Percentiles rank a stretch among this genome's conserved stretches.
Conservation (phyloP, 2,329 filamentous ascomycete species). For the Arthrinium puccinioides region DNA sequence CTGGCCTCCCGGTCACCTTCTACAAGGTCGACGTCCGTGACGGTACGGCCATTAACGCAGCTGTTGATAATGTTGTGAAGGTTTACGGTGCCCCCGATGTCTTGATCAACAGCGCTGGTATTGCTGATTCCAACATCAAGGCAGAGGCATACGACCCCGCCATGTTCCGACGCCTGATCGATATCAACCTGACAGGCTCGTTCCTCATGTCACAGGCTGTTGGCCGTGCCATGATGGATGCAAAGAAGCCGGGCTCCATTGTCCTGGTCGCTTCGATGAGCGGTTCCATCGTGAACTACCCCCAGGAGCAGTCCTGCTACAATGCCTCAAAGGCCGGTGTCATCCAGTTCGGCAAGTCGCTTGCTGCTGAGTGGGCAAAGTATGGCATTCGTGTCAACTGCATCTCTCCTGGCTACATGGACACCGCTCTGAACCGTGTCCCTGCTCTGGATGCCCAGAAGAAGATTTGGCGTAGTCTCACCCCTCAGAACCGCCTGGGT, state of each 20-base stretch:
- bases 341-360: constrained; percentile 69
- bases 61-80: constrained; percentile 58
- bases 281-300: constrained; percentile 78
- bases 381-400: constrained; percentile 76
- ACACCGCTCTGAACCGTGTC: constrained; percentile 73
- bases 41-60: constrained; percentile 60
- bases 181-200: constrained; percentile 75
- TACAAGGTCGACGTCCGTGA: constrained; percentile 76
- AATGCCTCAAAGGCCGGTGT: constrained; percentile 79
- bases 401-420: constrained; percentile 82
- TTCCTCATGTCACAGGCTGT: constrained; percentile 73
- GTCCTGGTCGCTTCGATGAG: constrained; percentile 77
- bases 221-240: constrained; percentile 65
- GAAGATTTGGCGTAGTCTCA: constrained; percentile 70
- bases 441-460: constrained; percentile 73
- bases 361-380: constrained; percentile 80
- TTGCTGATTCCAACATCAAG: constrained; percentile 78
- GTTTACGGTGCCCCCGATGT: constrained; percentile 65
- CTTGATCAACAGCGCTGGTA: constrained; percentile 73
- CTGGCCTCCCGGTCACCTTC: constrained; percentile 67
- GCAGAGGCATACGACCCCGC: constrained; percentile 69
- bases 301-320: constrained; percentile 77
- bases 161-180: constrained; percentile 72
- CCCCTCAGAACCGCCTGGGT: constrained; percentile 67
- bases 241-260: constrained; percentile 63